These are phyloP conservation scores for Aspergillus sclerotiicarbonarius DNA, from an alignment of 495 filamentous ascomycete genomes.

Conservation along the genomic window DNA sequence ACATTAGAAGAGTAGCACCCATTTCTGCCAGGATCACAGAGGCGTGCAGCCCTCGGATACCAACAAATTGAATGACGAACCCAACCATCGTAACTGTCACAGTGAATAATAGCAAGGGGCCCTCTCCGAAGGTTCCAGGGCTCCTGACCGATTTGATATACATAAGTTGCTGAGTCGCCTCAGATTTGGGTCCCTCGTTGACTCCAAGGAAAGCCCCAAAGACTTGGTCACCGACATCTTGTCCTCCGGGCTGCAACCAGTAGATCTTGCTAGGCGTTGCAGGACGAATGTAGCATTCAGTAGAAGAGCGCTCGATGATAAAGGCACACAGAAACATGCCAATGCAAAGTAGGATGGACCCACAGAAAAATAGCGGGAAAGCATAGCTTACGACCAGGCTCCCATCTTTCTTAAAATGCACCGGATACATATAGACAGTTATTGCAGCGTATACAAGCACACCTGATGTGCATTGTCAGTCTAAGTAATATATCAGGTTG, in stretches of 20 bases:
- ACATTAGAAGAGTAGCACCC: constrained; percentile 46
- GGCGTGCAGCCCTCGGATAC: constrained; percentile 48
- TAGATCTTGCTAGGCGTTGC: constrained; percentile 36
- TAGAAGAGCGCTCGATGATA: constrained; percentile 39
- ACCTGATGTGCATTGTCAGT: constrained; percentile 15
- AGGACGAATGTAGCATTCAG: constrained; percentile 27
- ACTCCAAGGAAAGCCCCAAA: constrained; percentile 38
- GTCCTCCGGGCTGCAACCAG: constrained; percentile 44
- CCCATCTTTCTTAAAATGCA: constrained; percentile 30
- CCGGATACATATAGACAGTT: constrained; percentile 33
- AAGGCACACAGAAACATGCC: constrained; percentile 45
- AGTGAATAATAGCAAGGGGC: constrained; percentile 18
- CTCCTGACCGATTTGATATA: constrained; percentile 38
- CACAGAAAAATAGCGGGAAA: constrained; percentile 37
- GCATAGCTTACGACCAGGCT: constrained; percentile 33
- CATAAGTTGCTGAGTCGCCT: constrained; percentile 16
- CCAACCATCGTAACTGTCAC: constrained; percentile 39
- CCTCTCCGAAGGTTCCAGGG: constrained; percentile 1
- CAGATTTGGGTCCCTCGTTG: constrained; percentile 21
- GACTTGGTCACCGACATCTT: constrained; percentile 40
- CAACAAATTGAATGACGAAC: constrained; percentile 51
- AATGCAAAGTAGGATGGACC: constrained; percentile 32
- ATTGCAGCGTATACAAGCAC: constrained; percentile 32
- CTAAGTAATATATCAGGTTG: background rate
- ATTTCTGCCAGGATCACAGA: constrained; percentile 48